Percentiles rank a stretch among this genome's conserved stretches.
phyloP scores from a whole-genome alignment of 2,329 filamentous ascomycete species.

The Ophiocordyceps camponoti-leonardi region DNA sequence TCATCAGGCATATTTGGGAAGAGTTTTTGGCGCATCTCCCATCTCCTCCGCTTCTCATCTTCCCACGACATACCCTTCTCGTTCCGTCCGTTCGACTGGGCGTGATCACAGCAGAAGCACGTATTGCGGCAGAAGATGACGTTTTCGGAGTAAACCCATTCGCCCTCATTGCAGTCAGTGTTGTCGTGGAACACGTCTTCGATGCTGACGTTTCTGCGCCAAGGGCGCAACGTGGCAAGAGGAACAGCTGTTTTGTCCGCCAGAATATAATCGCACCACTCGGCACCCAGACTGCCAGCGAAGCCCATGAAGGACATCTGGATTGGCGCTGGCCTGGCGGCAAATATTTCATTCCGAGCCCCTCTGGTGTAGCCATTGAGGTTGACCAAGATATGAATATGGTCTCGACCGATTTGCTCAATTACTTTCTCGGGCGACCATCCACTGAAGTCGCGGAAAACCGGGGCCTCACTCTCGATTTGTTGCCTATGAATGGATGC shows the following conservation, averaged over 20 bases:
- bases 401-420: slow-evolving; percentile 69
- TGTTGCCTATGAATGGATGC: slow-evolving; percentile 77
- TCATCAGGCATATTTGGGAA: slow-evolving; percentile 74
- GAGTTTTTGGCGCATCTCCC: slow-evolving; percentile 83
- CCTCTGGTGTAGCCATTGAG: slow-evolving; percentile 96
- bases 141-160: slow-evolving; percentile 95
- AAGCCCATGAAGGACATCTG: slow-evolving; percentile 99
- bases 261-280: slow-evolving; percentile 96
- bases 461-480: slow-evolving; percentile 81
- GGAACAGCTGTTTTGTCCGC: slow-evolving; percentile 83
- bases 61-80: slow-evolving; percentile 61
- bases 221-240: slow-evolving; percentile 60
- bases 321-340: slow-evolving; percentile 80
- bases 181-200: slow-evolving; percentile 52
- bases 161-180: slow-evolving; percentile 49
- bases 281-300: slow-evolving; percentile 83
- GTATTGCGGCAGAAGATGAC: slow-evolving; percentile 88
- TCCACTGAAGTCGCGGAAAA: slow-evolving; percentile 73
- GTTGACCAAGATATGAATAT: slow-evolving; percentile 89
- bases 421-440: slow-evolving; percentile 79
- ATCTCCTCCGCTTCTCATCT: slow-evolving; percentile 64
- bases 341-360: slow-evolving; percentile 94
- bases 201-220: slow-evolving; percentile 56
- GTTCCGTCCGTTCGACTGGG: slow-evolving; percentile 65
- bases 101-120: slow-evolving; percentile 96